Conservation (phyloP, 2,329 filamentous ascomycete genomes). For the Botryotinia globosa region DNA sequence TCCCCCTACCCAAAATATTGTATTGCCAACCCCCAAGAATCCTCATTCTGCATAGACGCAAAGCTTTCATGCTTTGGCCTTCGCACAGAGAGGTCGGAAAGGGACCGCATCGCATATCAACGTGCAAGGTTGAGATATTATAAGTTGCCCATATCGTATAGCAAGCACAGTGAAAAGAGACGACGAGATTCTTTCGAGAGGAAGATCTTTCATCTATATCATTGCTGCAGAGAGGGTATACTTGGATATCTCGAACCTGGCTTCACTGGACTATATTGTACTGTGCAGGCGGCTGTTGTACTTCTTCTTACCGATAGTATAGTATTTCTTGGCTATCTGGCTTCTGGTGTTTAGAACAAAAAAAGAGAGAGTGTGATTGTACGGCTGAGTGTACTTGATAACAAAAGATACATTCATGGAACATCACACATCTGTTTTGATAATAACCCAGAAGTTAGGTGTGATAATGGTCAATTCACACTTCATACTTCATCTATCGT, state of each 20-base stretch:
- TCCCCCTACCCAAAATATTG: not conserved
- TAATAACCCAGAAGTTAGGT: not conserved
- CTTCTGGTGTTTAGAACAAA: constrained; percentile 7
- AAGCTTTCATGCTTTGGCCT: constrained; percentile 19
- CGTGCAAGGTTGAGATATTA: constrained; percentile 12
- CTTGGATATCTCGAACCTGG: not conserved
- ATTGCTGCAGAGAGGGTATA: constrained; percentile 1
- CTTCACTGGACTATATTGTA: constrained; percentile 3
- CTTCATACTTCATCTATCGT: not conserved
- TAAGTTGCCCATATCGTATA: constrained; percentile 8
- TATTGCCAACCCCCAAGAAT: constrained; percentile 13
- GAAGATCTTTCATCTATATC: not conserved
- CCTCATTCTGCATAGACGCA: constrained; percentile 20
- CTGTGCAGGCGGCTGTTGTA: constrained; percentile 8
- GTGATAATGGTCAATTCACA: not conserved
- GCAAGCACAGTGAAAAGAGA: constrained; percentile 13
- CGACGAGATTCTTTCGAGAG: not conserved
- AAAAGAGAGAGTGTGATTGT: constrained; percentile 9
- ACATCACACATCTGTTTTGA: not conserved
- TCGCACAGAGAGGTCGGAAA: constrained; percentile 17
- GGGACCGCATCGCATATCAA: constrained; percentile 16
- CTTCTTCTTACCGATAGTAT: constrained; percentile 12
- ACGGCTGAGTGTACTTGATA: not conserved
- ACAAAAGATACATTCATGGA: not conserved
- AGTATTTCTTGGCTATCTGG: constrained; percentile 12